Conservation (phyloP, 257 asterid genomes). For the Verbascum thapsus region DNA sequence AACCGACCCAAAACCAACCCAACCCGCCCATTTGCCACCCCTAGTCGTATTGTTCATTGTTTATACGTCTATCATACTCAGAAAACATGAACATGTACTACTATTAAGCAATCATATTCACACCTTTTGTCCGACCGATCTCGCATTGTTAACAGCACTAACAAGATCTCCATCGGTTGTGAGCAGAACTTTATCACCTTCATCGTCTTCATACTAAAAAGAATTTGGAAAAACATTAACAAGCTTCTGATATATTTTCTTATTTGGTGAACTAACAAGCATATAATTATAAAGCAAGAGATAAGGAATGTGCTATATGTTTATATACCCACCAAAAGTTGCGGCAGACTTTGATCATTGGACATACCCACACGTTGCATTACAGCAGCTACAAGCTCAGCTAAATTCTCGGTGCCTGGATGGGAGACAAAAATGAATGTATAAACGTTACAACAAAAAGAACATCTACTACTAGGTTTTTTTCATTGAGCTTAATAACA, state of each 20-base stretch:
- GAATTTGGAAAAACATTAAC: slow-evolving; percentile 23
- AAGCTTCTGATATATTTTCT: slow-evolving; percentile 12
- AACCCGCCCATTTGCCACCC: too few species aligned
- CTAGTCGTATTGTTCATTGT: too few species aligned
- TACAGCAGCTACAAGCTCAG: slow-evolving; percentile 79
- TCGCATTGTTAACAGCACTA: slow-evolving; percentile 75
- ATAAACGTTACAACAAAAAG: slow-evolving; percentile 15
- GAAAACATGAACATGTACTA: background rate
- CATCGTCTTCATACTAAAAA: slow-evolving; percentile 89
- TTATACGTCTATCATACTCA: too few species aligned
- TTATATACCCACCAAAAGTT: slow-evolving; percentile 71
- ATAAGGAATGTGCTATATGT: slow-evolving; percentile 1
- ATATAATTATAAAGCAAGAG: background rate
- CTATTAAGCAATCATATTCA: slow-evolving; percentile 17
- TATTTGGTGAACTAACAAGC: slow-evolving; percentile 21
- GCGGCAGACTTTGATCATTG: slow-evolving; percentile 51
- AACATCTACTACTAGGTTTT: slow-evolving; percentile 11
- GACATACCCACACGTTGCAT: slow-evolving; percentile 65
- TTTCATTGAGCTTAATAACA: slow-evolving; percentile 16
- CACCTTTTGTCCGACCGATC: slow-evolving; percentile 74
- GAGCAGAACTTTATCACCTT: slow-evolving; percentile 91
- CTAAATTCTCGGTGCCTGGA: slow-evolving; percentile 73
- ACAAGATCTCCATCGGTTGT: slow-evolving; percentile 79
- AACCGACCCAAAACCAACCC: too few species aligned
- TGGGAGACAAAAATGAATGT: slow-evolving; percentile 17